Base-by-base conservation (phyloP, 495 filamentous ascomycete genomes). In the Aspergillus cavernicola region DNA sequence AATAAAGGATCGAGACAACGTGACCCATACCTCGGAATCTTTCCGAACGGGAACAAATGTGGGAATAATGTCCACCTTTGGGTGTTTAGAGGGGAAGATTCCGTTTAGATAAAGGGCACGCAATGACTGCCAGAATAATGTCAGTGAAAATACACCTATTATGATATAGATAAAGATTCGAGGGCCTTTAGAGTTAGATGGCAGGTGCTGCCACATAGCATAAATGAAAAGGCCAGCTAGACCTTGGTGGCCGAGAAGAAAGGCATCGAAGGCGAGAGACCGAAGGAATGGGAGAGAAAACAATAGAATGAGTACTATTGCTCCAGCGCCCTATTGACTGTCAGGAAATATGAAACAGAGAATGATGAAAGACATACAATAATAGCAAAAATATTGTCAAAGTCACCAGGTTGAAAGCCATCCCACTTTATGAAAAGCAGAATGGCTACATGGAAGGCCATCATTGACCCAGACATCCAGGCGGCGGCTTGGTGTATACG, bases 211-310 rank as follows among this genome's bases (percentile, higher is more conserved):
- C 66, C 45, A 72, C 8, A 53, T 63, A 3, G 53, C 40, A 52
- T 67, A 70, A 13, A 65, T 19, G 57, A 57, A 61, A 20, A 63
- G 31, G 8, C 42, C 50, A 2, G 66, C 47, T 15, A 69, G 54
- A 18, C 41, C 47, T 58, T 73, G 57, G 54, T 75, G 56, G 28
- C 20, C 54, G 22, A 59, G 56, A 37, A 73, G 58, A 39, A 75
- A 75, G 40, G 69, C 50, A 48, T 72, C 57, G 36, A 69, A 73
- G 4, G 58, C 66, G 22, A 23, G 53, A 29, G 38, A 47, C 8
- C 60, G 56, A 56, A 73, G 18, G 15, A 15, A 57, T 50, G 49
- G 54, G 20, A 60, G 31, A 2, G 58, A 62, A 51, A 66, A 43
- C 6, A 69, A 31, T n/a, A 40, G 36, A 32, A 68, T 54, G 1